These are phyloP conservation scores for Macrophomina tecta DNA, from an alignment of 2,329 filamentous ascomycete genomes.

Conservation along the genomic window DNA sequence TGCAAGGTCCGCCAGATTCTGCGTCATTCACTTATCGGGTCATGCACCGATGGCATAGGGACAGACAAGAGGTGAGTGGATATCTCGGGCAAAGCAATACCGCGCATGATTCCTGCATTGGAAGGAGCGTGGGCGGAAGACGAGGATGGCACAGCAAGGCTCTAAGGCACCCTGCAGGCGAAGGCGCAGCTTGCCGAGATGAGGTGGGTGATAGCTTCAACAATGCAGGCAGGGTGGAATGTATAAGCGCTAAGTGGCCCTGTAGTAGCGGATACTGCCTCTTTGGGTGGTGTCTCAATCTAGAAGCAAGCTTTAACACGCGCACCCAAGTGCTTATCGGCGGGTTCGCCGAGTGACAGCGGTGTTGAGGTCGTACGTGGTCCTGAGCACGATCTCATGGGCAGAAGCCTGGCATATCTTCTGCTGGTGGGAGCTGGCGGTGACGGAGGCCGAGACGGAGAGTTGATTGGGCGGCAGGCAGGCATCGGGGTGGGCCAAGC, in stretches of 20 bases:
- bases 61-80: slow-evolving; percentile 9
- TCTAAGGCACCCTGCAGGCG: slow-evolving; percentile 16
- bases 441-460: not conserved
- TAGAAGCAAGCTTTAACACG: not conserved
- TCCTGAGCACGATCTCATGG: slow-evolving; percentile 3
- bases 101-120: slow-evolving; percentile 22
- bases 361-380: slow-evolving; percentile 6
- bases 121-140: not conserved
- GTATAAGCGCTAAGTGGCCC: not conserved
- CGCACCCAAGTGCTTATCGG: slow-evolving; percentile 8
- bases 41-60: slow-evolving; percentile 22
- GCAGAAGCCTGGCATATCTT: slow-evolving; percentile 1
- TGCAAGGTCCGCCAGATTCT: slow-evolving; percentile 11
- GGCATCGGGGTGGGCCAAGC: slow-evolving; percentile 22
- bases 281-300: not conserved
- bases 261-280: not conserved
- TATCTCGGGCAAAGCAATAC: slow-evolving; percentile 5
- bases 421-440: not conserved
- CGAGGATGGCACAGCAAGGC: slow-evolving; percentile 15
- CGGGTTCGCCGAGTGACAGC: not conserved
- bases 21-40: slow-evolving; percentile 18
- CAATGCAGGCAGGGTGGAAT: not conserved
- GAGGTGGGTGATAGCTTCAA: not conserved
- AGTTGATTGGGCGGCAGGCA: slow-evolving; percentile 17
- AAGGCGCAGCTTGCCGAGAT: not conserved